These are phyloP conservation scores for Colletotrichum spinosum DNA, from an alignment of 2,329 filamentous ascomycete species.

Conservation along the genomic window DNA sequence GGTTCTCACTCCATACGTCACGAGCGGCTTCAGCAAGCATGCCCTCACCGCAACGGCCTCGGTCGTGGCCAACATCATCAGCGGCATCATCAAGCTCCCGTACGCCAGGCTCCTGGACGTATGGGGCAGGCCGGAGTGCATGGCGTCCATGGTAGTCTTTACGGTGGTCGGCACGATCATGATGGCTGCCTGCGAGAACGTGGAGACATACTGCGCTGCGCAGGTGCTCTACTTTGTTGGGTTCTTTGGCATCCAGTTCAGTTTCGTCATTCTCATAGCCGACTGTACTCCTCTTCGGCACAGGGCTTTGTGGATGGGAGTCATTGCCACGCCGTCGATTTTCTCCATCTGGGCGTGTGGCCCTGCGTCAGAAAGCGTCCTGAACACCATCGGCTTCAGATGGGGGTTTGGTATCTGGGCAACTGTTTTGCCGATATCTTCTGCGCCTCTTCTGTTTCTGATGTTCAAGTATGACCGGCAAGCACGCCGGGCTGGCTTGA, in stretches of 20 bases:
- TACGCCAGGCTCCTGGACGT: slow-evolving; percentile 51
- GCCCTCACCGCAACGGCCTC: slow-evolving; percentile 20
- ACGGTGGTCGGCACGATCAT: slow-evolving; percentile 60
- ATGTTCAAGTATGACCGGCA: slow-evolving; percentile 19
- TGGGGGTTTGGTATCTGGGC: slow-evolving; percentile 16
- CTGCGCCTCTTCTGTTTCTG: neutral
- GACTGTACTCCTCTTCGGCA: neutral
- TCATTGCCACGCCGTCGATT: slow-evolving; percentile 1
- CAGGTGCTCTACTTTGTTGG: slow-evolving; percentile 39
- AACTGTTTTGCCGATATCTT: slow-evolving; percentile 4
- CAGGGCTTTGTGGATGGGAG: neutral
- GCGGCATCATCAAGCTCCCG: slow-evolving; percentile 26
- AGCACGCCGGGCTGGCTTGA: neutral
- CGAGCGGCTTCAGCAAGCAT: slow-evolving; percentile 16
- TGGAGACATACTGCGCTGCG: slow-evolving; percentile 50
- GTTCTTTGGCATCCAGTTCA: slow-evolving; percentile 16
- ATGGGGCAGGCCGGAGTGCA: slow-evolving; percentile 50
- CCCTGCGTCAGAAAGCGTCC: slow-evolving; percentile 3
- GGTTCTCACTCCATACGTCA: slow-evolving; percentile 19
- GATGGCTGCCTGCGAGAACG: slow-evolving; percentile 63
- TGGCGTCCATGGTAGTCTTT: slow-evolving; percentile 44
- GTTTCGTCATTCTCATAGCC: slow-evolving; percentile 12
- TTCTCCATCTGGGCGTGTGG: slow-evolving; percentile 9
- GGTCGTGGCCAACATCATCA: slow-evolving; percentile 11
- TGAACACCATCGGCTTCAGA: slow-evolving; percentile 2